Percentiles rank a stretch among this genome's conserved stretches.
Conservation (phyloP, 2,329 filamentous ascomycete species). For the Neopestalotiopsis sp. region DNA sequence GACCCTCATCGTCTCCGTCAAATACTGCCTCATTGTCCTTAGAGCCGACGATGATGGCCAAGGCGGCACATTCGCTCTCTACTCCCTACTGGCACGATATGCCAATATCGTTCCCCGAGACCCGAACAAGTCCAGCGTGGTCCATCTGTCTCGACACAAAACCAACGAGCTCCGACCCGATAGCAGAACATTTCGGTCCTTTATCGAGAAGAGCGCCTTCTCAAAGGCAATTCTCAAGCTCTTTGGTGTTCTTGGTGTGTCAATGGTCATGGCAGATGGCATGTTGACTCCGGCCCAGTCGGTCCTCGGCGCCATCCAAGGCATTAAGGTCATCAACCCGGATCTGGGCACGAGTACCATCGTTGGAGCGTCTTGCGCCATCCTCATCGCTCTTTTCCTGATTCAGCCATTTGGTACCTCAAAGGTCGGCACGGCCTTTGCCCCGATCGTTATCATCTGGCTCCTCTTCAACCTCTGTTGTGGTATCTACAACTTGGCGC, state of each 20-base stretch:
- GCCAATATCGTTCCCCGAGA: constrained; percentile 63
- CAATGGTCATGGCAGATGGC: constrained; percentile 67
- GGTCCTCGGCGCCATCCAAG: constrained; percentile 70
- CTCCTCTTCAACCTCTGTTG: constrained; percentile 63
- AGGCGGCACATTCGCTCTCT: constrained; percentile 70
- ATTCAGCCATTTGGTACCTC: constrained; percentile 69
- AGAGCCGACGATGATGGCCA: constrained; percentile 70
- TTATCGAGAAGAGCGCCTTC: constrained; percentile 58
- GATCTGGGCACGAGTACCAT: constrained; percentile 59
- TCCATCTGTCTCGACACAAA: constrained; percentile 60
- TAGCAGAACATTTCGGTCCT: constrained; percentile 55
- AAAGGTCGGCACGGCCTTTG: constrained; percentile 63
- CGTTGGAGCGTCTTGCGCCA: constrained; percentile 66
- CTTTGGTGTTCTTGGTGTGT: constrained; percentile 66
- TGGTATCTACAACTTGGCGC: constrained; percentile 64
- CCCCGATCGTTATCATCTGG: constrained; percentile 69
- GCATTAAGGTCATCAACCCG: constrained; percentile 58
- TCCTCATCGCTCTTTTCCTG: constrained; percentile 64
- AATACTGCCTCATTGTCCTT: constrained; percentile 69
- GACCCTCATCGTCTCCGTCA: constrained; percentile 68
- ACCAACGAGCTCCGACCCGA: constrained; percentile 58
- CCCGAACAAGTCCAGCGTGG: constrained; percentile 54
- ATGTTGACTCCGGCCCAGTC: constrained; percentile 71
- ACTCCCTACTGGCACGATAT: constrained; percentile 64
- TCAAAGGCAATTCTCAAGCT: constrained; percentile 59